These are phyloP conservation scores for Cavenderia fasciculata DNA, from an alignment of 78 protist genomes.

Conservation along the genomic window DNA sequence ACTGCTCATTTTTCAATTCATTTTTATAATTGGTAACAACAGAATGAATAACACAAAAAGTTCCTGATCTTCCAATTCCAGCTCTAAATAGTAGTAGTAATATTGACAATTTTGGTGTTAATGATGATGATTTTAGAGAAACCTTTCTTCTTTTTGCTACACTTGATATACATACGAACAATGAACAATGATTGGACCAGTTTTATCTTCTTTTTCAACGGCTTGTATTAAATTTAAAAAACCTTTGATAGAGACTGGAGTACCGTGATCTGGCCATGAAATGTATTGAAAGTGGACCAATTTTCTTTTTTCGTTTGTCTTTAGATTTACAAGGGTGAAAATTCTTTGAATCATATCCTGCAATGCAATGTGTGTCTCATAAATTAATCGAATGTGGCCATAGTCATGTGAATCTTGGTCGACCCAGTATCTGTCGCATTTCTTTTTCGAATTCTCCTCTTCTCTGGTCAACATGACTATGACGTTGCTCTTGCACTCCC, in stretches of 20 bases:
- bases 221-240: conserved; percentile 60
- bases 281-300: conserved; percentile 77
- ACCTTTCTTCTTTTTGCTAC: no score
- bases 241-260: conserved; percentile 56
- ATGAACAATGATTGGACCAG: conserved; percentile 81
- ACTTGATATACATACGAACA: conserved; percentile 39
- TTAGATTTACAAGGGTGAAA: conserved; percentile 20
- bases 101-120: background rate
- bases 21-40: conserved; percentile 23
- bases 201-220: conserved; percentile 58
- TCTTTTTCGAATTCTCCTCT: conserved; percentile 49
- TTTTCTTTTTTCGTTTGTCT: conserved; percentile 45
- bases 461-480: conserved; percentile 84
- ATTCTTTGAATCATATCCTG: conserved; percentile 63
- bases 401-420: conserved; percentile 17
- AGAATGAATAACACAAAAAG: conserved; percentile 77
- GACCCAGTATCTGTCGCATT: conserved; percentile 80
- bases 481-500: conserved; percentile 71
- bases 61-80: conserved; percentile 83
- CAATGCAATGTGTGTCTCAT: conserved; percentile 9
- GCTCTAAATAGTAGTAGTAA: conserved; percentile 28
- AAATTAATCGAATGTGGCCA: conserved; percentile 16
- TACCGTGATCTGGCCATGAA: conserved; percentile 88
- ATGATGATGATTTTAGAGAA: no score
- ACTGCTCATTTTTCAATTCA: conserved; percentile 18